Evolutionary conservation across 371 early-diverging fungal species (phyloP).

Genomic region (Coemansia sp.): DNA sequence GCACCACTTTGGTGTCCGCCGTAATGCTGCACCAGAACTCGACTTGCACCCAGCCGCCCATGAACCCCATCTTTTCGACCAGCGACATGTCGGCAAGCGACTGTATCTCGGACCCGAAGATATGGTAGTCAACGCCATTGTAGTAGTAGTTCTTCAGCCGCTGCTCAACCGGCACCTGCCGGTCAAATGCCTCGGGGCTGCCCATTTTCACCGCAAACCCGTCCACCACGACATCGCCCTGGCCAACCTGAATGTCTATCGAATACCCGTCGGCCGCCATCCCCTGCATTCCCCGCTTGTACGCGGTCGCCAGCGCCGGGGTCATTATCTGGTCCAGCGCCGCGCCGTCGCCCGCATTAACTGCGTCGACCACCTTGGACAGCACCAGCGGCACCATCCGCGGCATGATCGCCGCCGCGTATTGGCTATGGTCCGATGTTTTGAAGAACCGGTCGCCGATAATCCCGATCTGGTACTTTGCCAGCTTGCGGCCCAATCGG

Average conservation of each 20-base stretch:
- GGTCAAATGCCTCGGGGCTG: constrained; percentile 22
- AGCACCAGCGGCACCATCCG: constrained; percentile 12
- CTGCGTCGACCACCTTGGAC: constrained; percentile 9
- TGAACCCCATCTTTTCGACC: no score
- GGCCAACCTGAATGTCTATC: constrained; percentile 5
- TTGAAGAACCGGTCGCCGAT: not conserved
- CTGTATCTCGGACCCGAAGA: not conserved
- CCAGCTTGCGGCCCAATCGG: not conserved
- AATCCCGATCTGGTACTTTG: not conserved
- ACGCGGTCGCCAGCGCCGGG: constrained; percentile 12
- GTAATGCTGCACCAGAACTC: constrained; percentile 13
- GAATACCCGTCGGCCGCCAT: constrained; percentile 10
- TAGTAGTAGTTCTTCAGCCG: constrained; percentile 8
- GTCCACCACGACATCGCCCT: not conserved
- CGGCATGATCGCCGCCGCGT: constrained; percentile 4
- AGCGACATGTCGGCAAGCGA: no score
- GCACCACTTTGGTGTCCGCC: constrained; percentile 11
- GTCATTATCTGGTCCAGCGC: constrained; percentile 16
- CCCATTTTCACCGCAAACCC: not conserved
- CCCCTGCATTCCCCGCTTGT: constrained; percentile 16
- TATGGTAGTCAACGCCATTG: not conserved
- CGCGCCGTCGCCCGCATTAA: constrained; percentile 15
- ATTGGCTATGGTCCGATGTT: not conserved
- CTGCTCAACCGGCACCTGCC: not conserved
- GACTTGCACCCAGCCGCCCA: not conserved